Conservation (phyloP, 2,329 filamentous ascomycete genomes). For the Drechslerella dactyloides region DNA sequence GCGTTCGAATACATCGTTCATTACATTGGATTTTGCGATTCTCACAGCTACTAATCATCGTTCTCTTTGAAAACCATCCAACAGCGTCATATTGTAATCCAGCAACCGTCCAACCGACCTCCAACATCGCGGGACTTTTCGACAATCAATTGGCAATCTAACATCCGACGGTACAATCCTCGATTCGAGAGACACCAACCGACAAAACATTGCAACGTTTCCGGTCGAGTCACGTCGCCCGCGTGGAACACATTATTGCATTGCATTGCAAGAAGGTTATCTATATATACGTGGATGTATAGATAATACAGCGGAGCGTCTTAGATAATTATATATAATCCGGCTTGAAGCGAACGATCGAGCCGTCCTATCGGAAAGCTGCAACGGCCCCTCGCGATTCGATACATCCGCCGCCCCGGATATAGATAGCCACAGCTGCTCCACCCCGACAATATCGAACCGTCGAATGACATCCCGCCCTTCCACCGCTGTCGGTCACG, state of each 20-base stretch:
- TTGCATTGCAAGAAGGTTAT: too few species aligned
- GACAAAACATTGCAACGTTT: not conserved
- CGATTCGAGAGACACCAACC: too few species aligned
- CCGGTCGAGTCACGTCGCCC: not conserved
- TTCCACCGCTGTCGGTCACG: not conserved
- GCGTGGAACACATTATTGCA: not conserved
- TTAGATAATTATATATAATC: too few species aligned
- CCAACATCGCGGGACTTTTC: too few species aligned
- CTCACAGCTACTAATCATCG: not conserved
- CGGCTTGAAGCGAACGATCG: too few species aligned
- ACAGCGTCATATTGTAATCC: too few species aligned
- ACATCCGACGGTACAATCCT: too few species aligned
- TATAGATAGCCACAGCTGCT: too few species aligned
- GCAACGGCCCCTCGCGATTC: not conserved
- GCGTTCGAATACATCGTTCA: not conserved
- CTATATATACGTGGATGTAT: not conserved
- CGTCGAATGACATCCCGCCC: too few species aligned
- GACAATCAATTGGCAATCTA: too few species aligned
- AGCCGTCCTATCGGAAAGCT: not conserved
- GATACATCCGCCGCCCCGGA: too few species aligned
- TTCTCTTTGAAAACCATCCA: not conserved
- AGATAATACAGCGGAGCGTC: not conserved
- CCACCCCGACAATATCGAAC: not conserved
- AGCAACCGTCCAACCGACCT: too few species aligned
- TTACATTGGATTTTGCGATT: not conserved